Conservation (phyloP, 1,139 yeast species). For the Nakaseomyces bracarensis region DNA sequence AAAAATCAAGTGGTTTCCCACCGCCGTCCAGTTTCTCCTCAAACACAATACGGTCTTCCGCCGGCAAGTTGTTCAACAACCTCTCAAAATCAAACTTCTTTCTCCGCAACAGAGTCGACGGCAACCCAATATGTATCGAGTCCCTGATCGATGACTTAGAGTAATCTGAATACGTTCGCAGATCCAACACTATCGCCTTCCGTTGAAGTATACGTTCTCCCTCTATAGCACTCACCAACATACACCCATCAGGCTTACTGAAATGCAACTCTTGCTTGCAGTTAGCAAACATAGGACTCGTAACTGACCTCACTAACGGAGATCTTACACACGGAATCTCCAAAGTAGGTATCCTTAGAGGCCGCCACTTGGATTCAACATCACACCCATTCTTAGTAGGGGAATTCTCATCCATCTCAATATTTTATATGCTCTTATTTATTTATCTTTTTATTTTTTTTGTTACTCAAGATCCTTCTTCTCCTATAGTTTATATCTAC, state of each 20-base stretch:
- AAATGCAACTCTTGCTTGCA: slow-evolving; percentile 22
- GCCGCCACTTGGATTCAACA: neutral
- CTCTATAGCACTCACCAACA: slow-evolving; percentile 19
- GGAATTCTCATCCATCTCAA: slow-evolving; percentile 2
- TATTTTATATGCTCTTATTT: neutral
- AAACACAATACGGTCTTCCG: slow-evolving; percentile 32
- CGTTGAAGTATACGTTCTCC: slow-evolving; percentile 15
- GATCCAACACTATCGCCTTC: slow-evolving; percentile 46
- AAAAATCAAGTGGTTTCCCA: slow-evolving; percentile 19
- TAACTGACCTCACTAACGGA: slow-evolving; percentile 13
- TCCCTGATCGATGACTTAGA: slow-evolving; percentile 43
- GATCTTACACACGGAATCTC: slow-evolving; percentile 8
- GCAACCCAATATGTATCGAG: slow-evolving; percentile 64
- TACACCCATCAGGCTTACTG: slow-evolving; percentile 19
- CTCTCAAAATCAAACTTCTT: slow-evolving; percentile 50
- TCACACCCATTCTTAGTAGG: slow-evolving; percentile 1
- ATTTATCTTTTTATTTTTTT: too few relatives aligned
- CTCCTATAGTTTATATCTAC: too few relatives aligned
- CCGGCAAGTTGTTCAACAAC: slow-evolving; percentile 33
- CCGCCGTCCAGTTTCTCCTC: slow-evolving; percentile 14
- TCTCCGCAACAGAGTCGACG: slow-evolving; percentile 69
- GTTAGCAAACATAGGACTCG: slow-evolving; percentile 13
- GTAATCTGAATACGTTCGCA: slow-evolving; percentile 62
- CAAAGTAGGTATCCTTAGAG: neutral
- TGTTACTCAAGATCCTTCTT: too few relatives aligned